phyloP scores from a whole-genome alignment of 805 yeast genomes.

The Nakazawaea sp. region DNA sequence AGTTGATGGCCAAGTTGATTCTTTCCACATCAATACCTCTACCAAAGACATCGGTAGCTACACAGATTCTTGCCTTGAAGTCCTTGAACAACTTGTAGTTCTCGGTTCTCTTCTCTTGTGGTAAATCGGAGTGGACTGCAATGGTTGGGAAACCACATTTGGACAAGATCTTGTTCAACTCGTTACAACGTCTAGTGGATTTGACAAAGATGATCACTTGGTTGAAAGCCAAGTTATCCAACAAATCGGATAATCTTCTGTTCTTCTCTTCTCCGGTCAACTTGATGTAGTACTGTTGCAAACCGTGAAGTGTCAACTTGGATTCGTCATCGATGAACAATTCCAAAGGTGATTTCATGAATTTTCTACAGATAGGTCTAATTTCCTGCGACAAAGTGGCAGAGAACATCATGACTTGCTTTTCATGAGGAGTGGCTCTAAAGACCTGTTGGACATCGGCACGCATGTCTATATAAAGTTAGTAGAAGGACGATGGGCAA shows the following conservation, averaged over 20 bases:
- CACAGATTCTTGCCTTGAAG: slow-evolving; percentile 98
- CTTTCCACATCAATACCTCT: slow-evolving; percentile 99
- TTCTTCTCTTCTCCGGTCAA: slow-evolving; percentile 88
- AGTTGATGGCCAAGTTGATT: slow-evolving; percentile 95
- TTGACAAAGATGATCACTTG: slow-evolving; percentile 96
- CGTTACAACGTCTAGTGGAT: slow-evolving; percentile 87
- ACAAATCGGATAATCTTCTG: slow-evolving; percentile 82
- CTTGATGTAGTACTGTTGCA: slow-evolving; percentile 93
- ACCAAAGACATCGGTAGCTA: slow-evolving; percentile 96
- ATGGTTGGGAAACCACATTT: slow-evolving; percentile 96
- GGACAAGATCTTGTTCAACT: slow-evolving; percentile 79
- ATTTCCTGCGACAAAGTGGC: slow-evolving; percentile 93
- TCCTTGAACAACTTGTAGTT: slow-evolving; percentile 95
- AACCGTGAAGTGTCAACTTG: slow-evolving; percentile 94
- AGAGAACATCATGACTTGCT: slow-evolving; percentile 99
- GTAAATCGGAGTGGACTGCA: slow-evolving; percentile 91
- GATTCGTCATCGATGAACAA: slow-evolving; percentile 97
- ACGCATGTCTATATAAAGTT: slow-evolving; percentile 70
- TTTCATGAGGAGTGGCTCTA: slow-evolving; percentile 96
- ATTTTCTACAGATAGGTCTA: slow-evolving; percentile 94
- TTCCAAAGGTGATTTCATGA: slow-evolving; percentile 97
- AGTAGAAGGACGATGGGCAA: neutral
- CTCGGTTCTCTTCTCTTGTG: slow-evolving; percentile 97
- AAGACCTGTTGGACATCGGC: slow-evolving; percentile 97
- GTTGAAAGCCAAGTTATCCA: slow-evolving; percentile 93